A percentile compares a stretch with the other conserved stretches of the same genome.
phyloP scores from a whole-genome alignment of 192 early-diverging fungal species.

The Martensiomyces pterosporus region DNA sequence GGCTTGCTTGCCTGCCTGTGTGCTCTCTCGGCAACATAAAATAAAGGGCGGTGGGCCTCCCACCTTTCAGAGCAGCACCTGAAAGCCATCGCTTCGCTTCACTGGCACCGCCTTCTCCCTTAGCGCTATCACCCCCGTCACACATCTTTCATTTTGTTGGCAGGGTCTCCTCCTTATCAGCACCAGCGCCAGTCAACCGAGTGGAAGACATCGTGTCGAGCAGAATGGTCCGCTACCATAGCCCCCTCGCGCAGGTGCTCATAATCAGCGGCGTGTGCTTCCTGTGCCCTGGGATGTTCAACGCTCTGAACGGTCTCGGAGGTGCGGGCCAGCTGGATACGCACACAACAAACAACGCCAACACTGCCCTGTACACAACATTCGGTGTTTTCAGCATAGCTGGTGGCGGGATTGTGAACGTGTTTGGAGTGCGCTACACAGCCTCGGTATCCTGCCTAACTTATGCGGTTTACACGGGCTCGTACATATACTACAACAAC shows the following conservation, averaged over 20 bases:
- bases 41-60: too few relatives aligned
- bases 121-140: too few relatives aligned
- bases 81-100: too few relatives aligned
- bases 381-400: constrained; percentile 72
- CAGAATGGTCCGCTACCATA: constrained; percentile 46
- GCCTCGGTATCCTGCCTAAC: constrained; percentile 60
- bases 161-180: too few relatives aligned
- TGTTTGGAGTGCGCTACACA: constrained; percentile 65
- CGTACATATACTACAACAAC: constrained; percentile 63
- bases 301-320: constrained; percentile 62
- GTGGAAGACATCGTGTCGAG: constrained; percentile 1
- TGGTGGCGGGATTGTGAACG: constrained; percentile 75
- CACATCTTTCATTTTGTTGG: too few relatives aligned
- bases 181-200: too few relatives aligned
- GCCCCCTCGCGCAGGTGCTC: constrained; percentile 63
- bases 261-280: constrained; percentile 70
- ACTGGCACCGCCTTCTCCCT: not conserved
- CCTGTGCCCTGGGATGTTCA: constrained; percentile 77
- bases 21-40: too few relatives aligned
- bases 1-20: too few relatives aligned
- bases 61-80: too few relatives aligned
- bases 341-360: constrained; percentile 61
- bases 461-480: constrained; percentile 72
- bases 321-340: constrained; percentile 62
- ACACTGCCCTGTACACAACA: constrained; percentile 68